These are phyloP conservation scores for Solanum bukasovii DNA, from an alignment of 257 asterid species.

Conservation along the genomic window DNA sequence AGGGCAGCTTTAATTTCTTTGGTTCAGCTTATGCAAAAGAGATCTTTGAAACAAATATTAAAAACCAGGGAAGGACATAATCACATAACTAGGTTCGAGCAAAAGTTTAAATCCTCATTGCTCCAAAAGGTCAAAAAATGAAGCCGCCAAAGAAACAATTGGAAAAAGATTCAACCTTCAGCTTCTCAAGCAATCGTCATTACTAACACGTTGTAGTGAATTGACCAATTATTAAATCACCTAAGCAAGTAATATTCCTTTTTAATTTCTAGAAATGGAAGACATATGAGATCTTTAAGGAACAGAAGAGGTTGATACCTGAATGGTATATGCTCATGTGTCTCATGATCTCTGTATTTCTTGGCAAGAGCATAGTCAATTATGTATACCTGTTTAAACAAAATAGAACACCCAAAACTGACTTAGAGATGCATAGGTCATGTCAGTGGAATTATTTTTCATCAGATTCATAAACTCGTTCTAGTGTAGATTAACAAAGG, in stretches of 20 bases:
- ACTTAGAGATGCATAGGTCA: background rate
- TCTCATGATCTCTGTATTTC: slow-evolving; percentile 79
- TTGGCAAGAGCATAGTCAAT: slow-evolving; percentile 95
- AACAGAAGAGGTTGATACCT: slow-evolving; percentile 33
- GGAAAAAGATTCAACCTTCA: background rate
- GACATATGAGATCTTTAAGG: background rate
- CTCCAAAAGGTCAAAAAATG: background rate
- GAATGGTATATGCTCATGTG: slow-evolving; percentile 91
- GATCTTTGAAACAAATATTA: background rate
- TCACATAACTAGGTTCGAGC: background rate
- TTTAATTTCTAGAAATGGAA: background rate
- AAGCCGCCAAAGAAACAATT: background rate
- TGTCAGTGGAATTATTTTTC: background rate
- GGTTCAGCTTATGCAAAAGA: background rate
- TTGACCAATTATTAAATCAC: background rate
- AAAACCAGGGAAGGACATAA: background rate
- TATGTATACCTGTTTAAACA: slow-evolving; percentile 54
- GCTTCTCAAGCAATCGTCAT: background rate
- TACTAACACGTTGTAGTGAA: background rate
- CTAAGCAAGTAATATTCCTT: background rate
- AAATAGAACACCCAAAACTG: background rate
- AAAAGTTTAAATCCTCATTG: background rate
- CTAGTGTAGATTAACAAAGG: background rate
- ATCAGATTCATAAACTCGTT: background rate
- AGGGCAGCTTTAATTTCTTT: background rate